Conservation (phyloP, 805 yeast genomes). For the Zygoascus flipseniorum region DNA sequence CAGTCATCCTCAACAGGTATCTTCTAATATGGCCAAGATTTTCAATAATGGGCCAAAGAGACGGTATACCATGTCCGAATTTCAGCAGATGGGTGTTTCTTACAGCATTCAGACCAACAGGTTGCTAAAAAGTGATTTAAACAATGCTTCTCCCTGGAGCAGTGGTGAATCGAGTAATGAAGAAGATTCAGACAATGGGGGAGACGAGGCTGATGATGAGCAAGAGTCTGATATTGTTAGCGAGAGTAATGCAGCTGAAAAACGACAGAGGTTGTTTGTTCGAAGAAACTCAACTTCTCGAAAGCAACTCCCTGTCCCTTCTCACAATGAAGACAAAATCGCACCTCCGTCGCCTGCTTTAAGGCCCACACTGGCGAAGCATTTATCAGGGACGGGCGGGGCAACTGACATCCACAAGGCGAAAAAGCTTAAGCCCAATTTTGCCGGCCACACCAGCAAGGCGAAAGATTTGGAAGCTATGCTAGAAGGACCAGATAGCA, state of each 20-base stretch:
- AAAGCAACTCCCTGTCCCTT: not conserved
- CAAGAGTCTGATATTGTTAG: not conserved
- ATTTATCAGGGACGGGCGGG: not conserved
- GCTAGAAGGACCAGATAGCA: not conserved
- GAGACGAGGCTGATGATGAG: not conserved
- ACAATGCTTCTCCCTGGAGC: slow-evolving; percentile 3
- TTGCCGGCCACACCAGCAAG: slow-evolving; percentile 25
- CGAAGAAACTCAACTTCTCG: slow-evolving; percentile 2
- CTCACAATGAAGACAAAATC: not conserved
- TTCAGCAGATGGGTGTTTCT: slow-evolving; percentile 72
- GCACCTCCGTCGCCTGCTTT: not conserved
- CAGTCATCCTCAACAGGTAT: not conserved
- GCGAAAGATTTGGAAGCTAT: slow-evolving; percentile 24
- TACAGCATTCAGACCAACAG: slow-evolving; percentile 64
- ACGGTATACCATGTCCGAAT: slow-evolving; percentile 41
- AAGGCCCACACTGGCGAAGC: not conserved
- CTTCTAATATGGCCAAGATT: slow-evolving; percentile 5
- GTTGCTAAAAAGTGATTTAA: slow-evolving; percentile 30
- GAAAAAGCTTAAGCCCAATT: slow-evolving; percentile 23
- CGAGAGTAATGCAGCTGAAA: not conserved
- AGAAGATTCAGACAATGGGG: slow-evolving; percentile 10
- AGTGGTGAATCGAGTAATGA: slow-evolving; percentile 16
- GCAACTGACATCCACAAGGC: slow-evolving; percentile 4
- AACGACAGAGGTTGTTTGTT: not conserved
- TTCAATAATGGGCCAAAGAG: slow-evolving; percentile 16